Conservation (phyloP, 2,329 filamentous ascomycete genomes). For the Apiospora marii region DNA sequence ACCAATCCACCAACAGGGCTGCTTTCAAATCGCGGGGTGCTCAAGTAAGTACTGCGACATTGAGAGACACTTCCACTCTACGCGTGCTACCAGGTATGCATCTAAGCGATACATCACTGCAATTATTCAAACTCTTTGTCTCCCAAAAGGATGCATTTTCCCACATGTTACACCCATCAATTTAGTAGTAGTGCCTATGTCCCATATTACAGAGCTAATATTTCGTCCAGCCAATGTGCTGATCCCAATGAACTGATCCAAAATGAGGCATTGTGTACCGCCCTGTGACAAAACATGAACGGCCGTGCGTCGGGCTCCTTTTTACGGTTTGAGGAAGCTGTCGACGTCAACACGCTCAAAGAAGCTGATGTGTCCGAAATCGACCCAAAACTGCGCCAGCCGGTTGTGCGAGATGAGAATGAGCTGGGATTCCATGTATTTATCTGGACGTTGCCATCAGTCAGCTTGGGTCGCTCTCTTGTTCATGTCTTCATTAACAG, state of each 20-base stretch:
- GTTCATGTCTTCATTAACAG: not conserved
- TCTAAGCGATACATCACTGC: not conserved
- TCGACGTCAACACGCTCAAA: conserved; percentile 69
- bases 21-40: not conserved
- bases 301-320: not conserved
- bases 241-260: not conserved
- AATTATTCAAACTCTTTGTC: not conserved
- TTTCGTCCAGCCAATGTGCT: not conserved
- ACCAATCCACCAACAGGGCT: not conserved
- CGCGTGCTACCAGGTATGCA: too few species aligned
- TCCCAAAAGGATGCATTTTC: too few species aligned
- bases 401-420: conserved; percentile 80
- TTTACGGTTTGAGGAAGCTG: conserved; percentile 46
- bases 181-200: not conserved
- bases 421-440: conserved; percentile 77
- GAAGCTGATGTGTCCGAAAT: conserved; percentile 66
- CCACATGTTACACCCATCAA: not conserved
- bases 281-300: too few species aligned
- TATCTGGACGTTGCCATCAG: conserved; percentile 58
- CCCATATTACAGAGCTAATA: not conserved
- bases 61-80: not conserved
- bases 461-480: conserved; percentile 13
- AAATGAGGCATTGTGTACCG: not conserved
- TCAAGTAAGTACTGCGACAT: not conserved
- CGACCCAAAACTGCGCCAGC: conserved; percentile 84